Percentiles rank a stretch among this genome's conserved stretches.
phyloP scores from a whole-genome alignment of 495 filamentous ascomycete species.

The Glarea lozoyensis region DNA sequence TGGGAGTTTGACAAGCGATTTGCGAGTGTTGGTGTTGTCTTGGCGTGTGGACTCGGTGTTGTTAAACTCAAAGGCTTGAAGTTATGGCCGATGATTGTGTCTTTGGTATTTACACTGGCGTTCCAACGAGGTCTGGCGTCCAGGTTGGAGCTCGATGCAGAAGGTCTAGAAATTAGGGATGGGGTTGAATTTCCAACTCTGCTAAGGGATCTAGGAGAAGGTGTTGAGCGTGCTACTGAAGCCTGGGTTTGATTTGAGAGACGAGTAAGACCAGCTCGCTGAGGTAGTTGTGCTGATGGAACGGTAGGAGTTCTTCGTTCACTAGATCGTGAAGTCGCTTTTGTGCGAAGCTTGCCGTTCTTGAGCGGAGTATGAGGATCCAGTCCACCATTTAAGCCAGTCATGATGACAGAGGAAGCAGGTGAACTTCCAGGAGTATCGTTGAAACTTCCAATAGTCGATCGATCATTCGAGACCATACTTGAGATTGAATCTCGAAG shows the following conservation, averaged over 20 bases:
- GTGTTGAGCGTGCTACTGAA: slow-evolving; percentile 28
- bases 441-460: slow-evolving; percentile 57
- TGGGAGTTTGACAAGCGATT: slow-evolving; percentile 31
- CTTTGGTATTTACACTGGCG: slow-evolving; percentile 57
- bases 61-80: slow-evolving; percentile 52
- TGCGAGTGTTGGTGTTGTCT: slow-evolving; percentile 20
- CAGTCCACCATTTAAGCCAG: slow-evolving; percentile 34
- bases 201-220: slow-evolving; percentile 29
- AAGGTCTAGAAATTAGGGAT: slow-evolving; percentile 38
- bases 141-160: slow-evolving; percentile 26
- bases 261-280: slow-evolving; percentile 21
- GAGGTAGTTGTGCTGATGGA: slow-evolving; percentile 10
- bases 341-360: slow-evolving; percentile 29
- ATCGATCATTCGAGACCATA: slow-evolving; percentile 79
- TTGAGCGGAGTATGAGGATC: slow-evolving; percentile 35
- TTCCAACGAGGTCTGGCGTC: slow-evolving; percentile 76
- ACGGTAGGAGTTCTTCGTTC: slow-evolving; percentile 9
- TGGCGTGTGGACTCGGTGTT: slow-evolving; percentile 55
- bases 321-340: slow-evolving; percentile 31
- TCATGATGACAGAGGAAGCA: slow-evolving; percentile 78
- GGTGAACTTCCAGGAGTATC: slow-evolving; percentile 86
- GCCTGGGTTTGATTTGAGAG: slow-evolving; percentile 29
- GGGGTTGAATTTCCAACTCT: slow-evolving; percentile 46
- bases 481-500: slow-evolving; percentile 90
- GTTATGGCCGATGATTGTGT: slow-evolving; percentile 59